A percentile compares a stretch with the other conserved stretches of the same genome.
These are phyloP conservation scores for Lichtheimia hyalospora DNA, from an alignment of 371 early-diverging fungal species.

Conservation along the genomic window DNA sequence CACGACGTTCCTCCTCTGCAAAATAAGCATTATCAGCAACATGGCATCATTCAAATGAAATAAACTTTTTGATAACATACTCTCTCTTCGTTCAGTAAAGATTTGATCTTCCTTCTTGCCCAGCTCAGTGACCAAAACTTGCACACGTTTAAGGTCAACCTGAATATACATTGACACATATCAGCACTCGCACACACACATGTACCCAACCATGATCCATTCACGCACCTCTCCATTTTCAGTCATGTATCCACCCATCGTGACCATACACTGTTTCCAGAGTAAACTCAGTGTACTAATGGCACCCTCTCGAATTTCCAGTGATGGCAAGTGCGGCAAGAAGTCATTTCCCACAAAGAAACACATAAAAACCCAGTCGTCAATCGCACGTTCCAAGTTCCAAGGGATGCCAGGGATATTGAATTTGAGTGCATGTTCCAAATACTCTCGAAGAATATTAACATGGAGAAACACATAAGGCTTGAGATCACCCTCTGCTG, in stretches of 20 bases:
- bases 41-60: not conserved
- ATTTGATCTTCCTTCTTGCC: slow-evolving; percentile 86
- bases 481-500: slow-evolving; percentile 66
- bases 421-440: slow-evolving; percentile 81
- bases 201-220: not conserved
- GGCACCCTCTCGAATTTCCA: slow-evolving; percentile 98
- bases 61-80: slow-evolving; percentile 39
- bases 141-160: slow-evolving; percentile 77
- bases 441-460: slow-evolving; percentile 89
- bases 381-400: slow-evolving; percentile 92
- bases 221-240: slow-evolving; percentile 67
- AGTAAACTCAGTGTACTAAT: slow-evolving; percentile 87
- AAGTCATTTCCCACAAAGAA: slow-evolving; percentile 99
- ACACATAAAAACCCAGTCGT: slow-evolving; percentile 99
- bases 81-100: slow-evolving; percentile 73
- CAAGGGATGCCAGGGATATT: slow-evolving; percentile 67
- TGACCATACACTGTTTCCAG: slow-evolving; percentile 79
- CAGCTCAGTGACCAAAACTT: slow-evolving; percentile 78
- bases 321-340: slow-evolving; percentile 96
- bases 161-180: slow-evolving; percentile 6
- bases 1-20: slow-evolving; percentile 42
- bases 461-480: slow-evolving; percentile 93
- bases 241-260: slow-evolving; percentile 87
- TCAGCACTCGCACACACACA: not conserved
- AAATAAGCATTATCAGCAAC: not conserved